Evolutionary conservation across 2,329 filamentous ascomycete genomes (phyloP), one percentile per base, ranked within the genome.

Genomic region (Cercospora beticola): DNA sequence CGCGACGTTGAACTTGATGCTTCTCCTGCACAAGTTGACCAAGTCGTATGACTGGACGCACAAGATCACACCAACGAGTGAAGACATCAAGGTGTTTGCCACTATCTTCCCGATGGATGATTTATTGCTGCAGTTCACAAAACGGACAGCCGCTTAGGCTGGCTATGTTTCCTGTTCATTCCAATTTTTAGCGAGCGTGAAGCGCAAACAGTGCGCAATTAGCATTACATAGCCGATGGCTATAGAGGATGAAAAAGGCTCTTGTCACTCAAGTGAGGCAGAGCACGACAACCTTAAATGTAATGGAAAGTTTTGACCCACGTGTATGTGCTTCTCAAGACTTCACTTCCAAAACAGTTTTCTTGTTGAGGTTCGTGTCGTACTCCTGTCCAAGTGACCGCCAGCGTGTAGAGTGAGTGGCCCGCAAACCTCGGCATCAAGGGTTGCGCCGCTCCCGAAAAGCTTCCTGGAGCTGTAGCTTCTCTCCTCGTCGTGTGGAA

Each of bases 31-130:
- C 72, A 78, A 77, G 71, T 64, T 78, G 59, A 69, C 68, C 56
- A 69, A 71, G 21, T 73, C 75, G 61, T 74, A 77, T 74, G 89
- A 98, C 81, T 98, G 94, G 94, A 87, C 89, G 79, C 95, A 99
- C 81, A 89, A 93, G 79, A 82, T 93, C 18, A 98, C 95, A 10
- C 88, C 91, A 0, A 78, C 85, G 68, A 97, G 92, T 0, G 95
- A 99, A 83, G 90, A 97, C 81, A 98, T 99, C 82, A 94, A 97
- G 84, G 94, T 98, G 74, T 99, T 98, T 83, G 95, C 95, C 49
- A 97, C 93, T 30, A 97, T 99, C 75, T 99, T 99, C 86, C 95
- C 95, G 66, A 91, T 91, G 91, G 94, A 77, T 52, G 74, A 77
- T 63, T 54, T 77, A 31, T 61, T 74, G 59, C 57, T 77, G 49